Percentiles rank a stretch among this genome's conserved stretches.
These are phyloP conservation scores for Drechslerella dactyloides DNA, from an alignment of 2,329 filamentous ascomycete genomes.

Conservation along the genomic window DNA sequence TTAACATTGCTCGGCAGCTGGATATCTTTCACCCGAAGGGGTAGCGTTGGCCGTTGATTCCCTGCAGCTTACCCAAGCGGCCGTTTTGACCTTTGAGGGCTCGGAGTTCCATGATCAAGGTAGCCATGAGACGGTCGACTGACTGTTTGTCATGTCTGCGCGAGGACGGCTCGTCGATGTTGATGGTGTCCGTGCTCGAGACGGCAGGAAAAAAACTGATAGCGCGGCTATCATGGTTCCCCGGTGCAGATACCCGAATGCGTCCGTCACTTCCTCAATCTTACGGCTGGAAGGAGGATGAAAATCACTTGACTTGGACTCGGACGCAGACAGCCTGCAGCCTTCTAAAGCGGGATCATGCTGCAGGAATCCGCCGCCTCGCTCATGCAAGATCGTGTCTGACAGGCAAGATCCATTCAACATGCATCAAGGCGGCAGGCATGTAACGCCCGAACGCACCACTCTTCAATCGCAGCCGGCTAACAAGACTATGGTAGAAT, in stretches of 20 bases:
- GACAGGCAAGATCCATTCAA: conserved; percentile 35
- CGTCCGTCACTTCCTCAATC: conserved; percentile 31
- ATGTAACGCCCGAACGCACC: conserved; percentile 2
- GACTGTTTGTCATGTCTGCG: conserved; percentile 11
- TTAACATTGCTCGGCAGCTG: conserved; percentile 29
- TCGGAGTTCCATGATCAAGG: neutral
- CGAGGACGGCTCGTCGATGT: conserved; percentile 9
- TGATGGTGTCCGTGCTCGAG: conserved; percentile 32
- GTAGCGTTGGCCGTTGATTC: conserved; percentile 26
- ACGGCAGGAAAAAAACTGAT: conserved; percentile 9
- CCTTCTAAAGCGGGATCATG: conserved; percentile 41
- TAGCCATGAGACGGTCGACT: conserved; percentile 10
- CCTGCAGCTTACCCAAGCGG: conserved; percentile 26
- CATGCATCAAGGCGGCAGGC: conserved; percentile 15
- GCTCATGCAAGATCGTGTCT: conserved; percentile 50
- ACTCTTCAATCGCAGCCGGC: neutral
- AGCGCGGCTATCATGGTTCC: conserved; percentile 41
- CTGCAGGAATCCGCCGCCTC: conserved; percentile 49
- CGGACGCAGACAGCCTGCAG: conserved; percentile 41
- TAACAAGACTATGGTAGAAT: neutral
- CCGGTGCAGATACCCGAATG: conserved; percentile 43
- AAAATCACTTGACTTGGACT: conserved; percentile 48
- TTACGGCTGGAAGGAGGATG: conserved; percentile 9
- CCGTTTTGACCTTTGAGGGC: conserved; percentile 22
- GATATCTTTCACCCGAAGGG: conserved; percentile 22